Percentiles rank a stretch among this genome's conserved stretches.
Conservation (phyloP, 768 basidiomycete species). For the Fomitopsis pulvina region DNA sequence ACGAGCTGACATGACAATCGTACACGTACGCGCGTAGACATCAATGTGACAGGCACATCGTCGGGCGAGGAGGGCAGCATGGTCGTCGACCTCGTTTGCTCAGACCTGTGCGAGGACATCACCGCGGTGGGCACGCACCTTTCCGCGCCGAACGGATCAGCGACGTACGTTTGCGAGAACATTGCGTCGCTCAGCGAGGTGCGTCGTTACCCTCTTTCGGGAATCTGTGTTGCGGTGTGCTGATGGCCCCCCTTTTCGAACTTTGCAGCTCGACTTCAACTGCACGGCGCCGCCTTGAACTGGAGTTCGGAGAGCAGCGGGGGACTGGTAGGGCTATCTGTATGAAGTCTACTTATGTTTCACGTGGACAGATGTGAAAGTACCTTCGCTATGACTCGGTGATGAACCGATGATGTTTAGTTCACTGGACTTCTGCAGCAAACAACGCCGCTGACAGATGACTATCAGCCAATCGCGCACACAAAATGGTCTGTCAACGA, state of each 20-base stretch:
- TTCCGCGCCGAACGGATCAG: slow-evolving; percentile 25
- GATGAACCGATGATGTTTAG: too few relatives aligned
- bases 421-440: too few relatives aligned
- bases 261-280: slow-evolving; percentile 17
- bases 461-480: too few relatives aligned
- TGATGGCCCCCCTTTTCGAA: background rate
- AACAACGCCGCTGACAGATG: too few relatives aligned
- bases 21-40: slow-evolving; percentile 15
- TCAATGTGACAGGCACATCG: slow-evolving; percentile 36
- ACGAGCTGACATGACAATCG: too few relatives aligned
- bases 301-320: too few relatives aligned
- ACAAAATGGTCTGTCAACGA: too few relatives aligned
- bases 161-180: slow-evolving; percentile 32
- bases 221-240: background rate
- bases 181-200: slow-evolving; percentile 25
- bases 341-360: too few relatives aligned
- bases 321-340: too few relatives aligned
- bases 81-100: slow-evolving; percentile 38
- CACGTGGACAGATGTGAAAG: too few relatives aligned
- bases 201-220: background rate
- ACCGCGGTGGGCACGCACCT: slow-evolving; percentile 30
- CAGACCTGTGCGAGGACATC: slow-evolving; percentile 30
- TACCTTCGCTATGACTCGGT: too few relatives aligned
- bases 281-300: slow-evolving; percentile 10
- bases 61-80: slow-evolving; percentile 32